Base-by-base conservation (phyloP, 2,329 filamentous ascomycete species). In the Knoxdaviesia proteae region DNA sequence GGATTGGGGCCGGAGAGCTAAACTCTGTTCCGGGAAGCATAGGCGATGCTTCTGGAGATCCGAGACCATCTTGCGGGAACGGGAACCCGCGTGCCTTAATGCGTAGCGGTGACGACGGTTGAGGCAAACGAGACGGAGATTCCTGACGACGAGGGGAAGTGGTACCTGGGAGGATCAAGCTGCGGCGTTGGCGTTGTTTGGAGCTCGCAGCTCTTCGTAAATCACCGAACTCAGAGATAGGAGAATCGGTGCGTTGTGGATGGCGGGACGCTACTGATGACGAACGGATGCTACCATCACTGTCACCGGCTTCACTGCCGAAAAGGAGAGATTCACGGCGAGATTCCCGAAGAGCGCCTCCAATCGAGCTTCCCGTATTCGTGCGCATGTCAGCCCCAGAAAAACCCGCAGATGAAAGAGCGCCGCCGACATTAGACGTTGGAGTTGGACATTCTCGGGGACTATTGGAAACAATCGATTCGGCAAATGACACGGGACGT, bases 371-470 rank as follows among this genome's bases (percentile, higher is more conserved):
- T 20, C 20, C 20, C 3, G 20, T 20, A 20, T 20, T 20, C 20
- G 20, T 20, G 3, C 65, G 69, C 5, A 41, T n/a, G 9, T 41
- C 44, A 34, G 38, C 8, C 9, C 45, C 39, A 7, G 20, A 20
- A 20, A 20, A 20, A 3, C 20, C 20, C 3, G 20, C 20, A 20
- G 44, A 34, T 36, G 40, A 10, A 37, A 40, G 7, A 34, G 40
- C 41, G 6, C 65, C 62, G 32, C 72, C 74, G 39, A 72, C 76
- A 52, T 88, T 78, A 0, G 88, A 96, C 48, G 84, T 78, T 7
- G 90, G 90, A 4, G 90, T 98, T 7, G 83, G 82, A 47, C 84
- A 90, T 58, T 92, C 87, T 56, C 77, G 77, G 0, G 90, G 90
- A 55, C 90, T 98, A 55, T 75, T 90, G 4, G 90, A 93, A 48